Base-by-base conservation (phyloP, 1,139 yeast species). In the Zygoascus hellenicus region DNA sequence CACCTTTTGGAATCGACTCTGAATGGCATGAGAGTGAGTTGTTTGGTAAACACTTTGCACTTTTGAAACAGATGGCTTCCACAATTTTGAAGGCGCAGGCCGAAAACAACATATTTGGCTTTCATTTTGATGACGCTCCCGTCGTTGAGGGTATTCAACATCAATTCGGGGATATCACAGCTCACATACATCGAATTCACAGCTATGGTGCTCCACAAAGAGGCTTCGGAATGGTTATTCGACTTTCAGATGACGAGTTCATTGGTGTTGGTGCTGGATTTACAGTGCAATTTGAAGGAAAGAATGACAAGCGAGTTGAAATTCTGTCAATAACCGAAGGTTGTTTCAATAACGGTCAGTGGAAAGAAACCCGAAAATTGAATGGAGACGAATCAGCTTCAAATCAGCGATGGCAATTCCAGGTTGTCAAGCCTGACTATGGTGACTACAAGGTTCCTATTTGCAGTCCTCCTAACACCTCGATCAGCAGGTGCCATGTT, bases 1-100 rank as follows among this genome's bases (percentile, higher is more conserved):
- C 51, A 4, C 50, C 49, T 3, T 49, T 49, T 28, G 51, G 48
- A 2, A 44, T 49, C 9, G 51, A 49, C 17, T 34, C 51, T 9
- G 19, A 26, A 16, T 43, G 48, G 47, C 44, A 43, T 26, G 42
- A 43, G 33, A 44, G 48, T 28, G 41, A n/a, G n/a, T 28, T 41
- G 15, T 47, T 39, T 43, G 47, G 34, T 14, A 39, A 26, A 17
- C 46, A 49, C 19, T 49, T 43, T 31, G 48, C 43, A 2, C 19
- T 49, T 14, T 28, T 49, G 31, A 42, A 30, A 9, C 47, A 49
- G 13, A 43, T 43, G 2, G 37, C 49, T n/a, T 45, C 40, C 7
- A 19, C 7, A 10, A 40, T 49, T 30, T 41, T 47, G 14, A 38
- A 43, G 28, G 50, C 50, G 5, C 50, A 47, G 39, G 44, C 45